Evolutionary conservation across 2,329 filamentous ascomycete species (phyloP).

Genomic region (Lachnellula occidentalis): DNA sequence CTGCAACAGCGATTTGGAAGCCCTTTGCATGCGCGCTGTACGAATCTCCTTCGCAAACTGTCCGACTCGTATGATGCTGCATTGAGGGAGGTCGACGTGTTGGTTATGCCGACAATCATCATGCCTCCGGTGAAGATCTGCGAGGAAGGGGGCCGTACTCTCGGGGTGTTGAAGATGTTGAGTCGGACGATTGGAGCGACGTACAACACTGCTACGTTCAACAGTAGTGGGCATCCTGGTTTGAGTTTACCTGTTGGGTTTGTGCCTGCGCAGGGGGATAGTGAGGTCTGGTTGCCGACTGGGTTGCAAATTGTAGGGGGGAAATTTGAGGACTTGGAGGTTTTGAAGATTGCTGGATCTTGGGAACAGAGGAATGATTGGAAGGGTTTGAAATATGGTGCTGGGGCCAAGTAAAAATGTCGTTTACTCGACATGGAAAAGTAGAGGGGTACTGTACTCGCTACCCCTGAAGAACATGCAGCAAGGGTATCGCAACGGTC

Average conservation of each 20-base stretch:
- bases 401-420: no score
- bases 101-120: slow-evolving; percentile 45
- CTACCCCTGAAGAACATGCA: not conserved
- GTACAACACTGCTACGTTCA: slow-evolving; percentile 52
- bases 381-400: slow-evolving; percentile 26
- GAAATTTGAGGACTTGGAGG: slow-evolving; percentile 44
- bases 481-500: not conserved
- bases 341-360: slow-evolving; percentile 39
- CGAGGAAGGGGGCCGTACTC: slow-evolving; percentile 22
- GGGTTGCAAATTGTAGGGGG: slow-evolving; percentile 51
- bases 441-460: not conserved
- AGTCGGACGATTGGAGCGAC: slow-evolving; percentile 45
- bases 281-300: slow-evolving; percentile 40
- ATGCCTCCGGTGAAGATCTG: slow-evolving; percentile 37
- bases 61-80: slow-evolving; percentile 41
- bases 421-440: not conserved
- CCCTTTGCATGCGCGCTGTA: slow-evolving; percentile 41
- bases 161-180: slow-evolving; percentile 18
- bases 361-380: slow-evolving; percentile 44
- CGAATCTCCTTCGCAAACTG: slow-evolving; percentile 44
- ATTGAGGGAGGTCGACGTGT: slow-evolving; percentile 37
- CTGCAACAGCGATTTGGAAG: slow-evolving; percentile 40
- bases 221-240: slow-evolving; percentile 51
- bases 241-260: slow-evolving; percentile 47
- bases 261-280: slow-evolving; percentile 36